A percentile compares a stretch with the other conserved stretches of the same genome.
Evolutionary conservation across 768 basidiomycete genomes (phyloP).

Genomic region (Termitomyces sp.): DNA sequence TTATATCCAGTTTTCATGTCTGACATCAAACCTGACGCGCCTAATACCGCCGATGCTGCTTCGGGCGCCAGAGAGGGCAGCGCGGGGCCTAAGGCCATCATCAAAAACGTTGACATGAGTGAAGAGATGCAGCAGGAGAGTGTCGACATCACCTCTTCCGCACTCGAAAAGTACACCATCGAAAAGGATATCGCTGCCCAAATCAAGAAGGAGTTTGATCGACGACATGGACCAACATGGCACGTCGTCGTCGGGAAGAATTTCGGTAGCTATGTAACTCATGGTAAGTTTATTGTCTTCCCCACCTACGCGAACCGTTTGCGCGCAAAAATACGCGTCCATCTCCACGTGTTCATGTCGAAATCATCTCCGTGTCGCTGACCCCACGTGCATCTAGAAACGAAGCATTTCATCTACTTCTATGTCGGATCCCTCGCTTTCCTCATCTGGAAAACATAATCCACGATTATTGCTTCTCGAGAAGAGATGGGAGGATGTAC

Average conservation of each 20-base stretch:
- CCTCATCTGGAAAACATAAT: conserved; percentile 92
- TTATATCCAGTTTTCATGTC: conserved; percentile 34
- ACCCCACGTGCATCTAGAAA: conserved; percentile 54
- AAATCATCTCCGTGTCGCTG: conserved; percentile 9
- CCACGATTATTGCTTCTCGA: neutral
- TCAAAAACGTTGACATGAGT: conserved; percentile 96
- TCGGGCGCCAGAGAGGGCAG: conserved; percentile 36
- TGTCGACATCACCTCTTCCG: conserved; percentile 82
- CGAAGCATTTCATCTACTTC: conserved; percentile 99
- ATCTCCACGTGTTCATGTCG: conserved; percentile 2
- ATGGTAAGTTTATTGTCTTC: conserved; percentile 56
- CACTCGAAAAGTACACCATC: conserved; percentile 88
- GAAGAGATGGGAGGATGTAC: neutral
- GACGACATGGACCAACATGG: conserved; percentile 91
- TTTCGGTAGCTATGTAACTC: conserved; percentile 97
- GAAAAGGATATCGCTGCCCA: conserved; percentile 98
- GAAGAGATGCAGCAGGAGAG: conserved; percentile 96
- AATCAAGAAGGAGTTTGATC: conserved; percentile 98
- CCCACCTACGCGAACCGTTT: neutral
- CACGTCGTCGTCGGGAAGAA: conserved; percentile 99
- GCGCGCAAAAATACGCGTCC: conserved; percentile 23
- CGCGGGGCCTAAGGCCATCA: conserved; percentile 73
- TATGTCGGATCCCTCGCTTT: conserved; percentile 91
- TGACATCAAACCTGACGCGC: conserved; percentile 54
- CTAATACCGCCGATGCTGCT: conserved; percentile 52